Percentiles rank a stretch among this genome's conserved stretches.
Evolutionary conservation across 805 yeast species (phyloP).

Genomic region (Dipodascus albidus): DNA sequence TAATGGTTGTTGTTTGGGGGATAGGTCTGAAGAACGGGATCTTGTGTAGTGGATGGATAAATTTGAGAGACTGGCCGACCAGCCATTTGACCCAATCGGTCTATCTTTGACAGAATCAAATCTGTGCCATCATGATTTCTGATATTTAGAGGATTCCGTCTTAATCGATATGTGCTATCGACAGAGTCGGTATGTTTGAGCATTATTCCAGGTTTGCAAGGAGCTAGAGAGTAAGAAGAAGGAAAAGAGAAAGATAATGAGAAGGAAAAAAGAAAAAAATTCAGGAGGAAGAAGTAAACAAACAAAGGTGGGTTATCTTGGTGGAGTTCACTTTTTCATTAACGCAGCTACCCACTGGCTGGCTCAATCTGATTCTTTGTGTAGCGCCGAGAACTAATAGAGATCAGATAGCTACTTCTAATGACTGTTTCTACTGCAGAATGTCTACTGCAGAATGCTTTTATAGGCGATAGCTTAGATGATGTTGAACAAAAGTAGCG

Average conservation of each 20-base stretch:
- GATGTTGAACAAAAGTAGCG: no score
- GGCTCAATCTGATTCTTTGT: neutral
- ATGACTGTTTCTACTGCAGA: no score
- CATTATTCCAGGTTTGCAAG: no score
- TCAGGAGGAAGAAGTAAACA: neutral
- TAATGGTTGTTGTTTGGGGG: neutral
- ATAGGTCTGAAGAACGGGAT: neutral
- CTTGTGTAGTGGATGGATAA: neutral
- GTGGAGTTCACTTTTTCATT: neutral
- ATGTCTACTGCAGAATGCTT: no score
- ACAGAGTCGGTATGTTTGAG: slow-evolving; percentile 16
- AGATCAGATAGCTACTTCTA: no score
- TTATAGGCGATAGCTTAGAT: no score
- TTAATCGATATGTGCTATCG: slow-evolving; percentile 18
- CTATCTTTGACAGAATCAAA: slow-evolving; percentile 10
- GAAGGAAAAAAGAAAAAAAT: neutral
- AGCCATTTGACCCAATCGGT: slow-evolving; percentile 9
- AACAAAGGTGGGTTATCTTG: neutral
- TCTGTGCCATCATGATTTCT: slow-evolving; percentile 25
- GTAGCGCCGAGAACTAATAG: no score
- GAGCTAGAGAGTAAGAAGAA: slow-evolving; percentile 1
- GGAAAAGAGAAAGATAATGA: neutral
- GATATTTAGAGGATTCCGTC: slow-evolving; percentile 26
- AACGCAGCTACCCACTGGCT: no score
- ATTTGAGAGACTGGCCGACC: slow-evolving; percentile 1